phyloP scores from a whole-genome alignment of 2,329 filamentous ascomycete genomes.

The Drechslerella dactyloides region DNA sequence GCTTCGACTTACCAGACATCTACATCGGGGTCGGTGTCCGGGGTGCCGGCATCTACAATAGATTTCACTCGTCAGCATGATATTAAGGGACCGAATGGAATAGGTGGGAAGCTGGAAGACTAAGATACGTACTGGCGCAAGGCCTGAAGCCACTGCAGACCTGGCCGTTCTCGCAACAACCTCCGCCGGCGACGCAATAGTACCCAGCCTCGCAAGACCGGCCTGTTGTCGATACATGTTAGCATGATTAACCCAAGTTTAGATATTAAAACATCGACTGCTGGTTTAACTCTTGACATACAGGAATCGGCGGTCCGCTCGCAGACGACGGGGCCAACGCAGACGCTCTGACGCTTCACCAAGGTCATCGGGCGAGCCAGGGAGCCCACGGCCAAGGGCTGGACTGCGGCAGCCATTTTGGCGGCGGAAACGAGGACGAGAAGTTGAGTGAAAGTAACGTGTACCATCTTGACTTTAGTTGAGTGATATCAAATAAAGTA shows the following conservation, averaged over 20 bases:
- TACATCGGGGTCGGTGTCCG: constrained; percentile 24
- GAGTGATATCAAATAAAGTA: background rate
- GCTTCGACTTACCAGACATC: constrained; percentile 37
- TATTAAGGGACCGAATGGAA: background rate
- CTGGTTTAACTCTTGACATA: constrained; percentile 4
- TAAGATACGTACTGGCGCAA: constrained; percentile 35
- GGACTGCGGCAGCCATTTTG: constrained; percentile 16
- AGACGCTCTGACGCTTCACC: constrained; percentile 30
- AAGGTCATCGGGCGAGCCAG: constrained; percentile 16
- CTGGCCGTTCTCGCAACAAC: constrained; percentile 27
- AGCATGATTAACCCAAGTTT: background rate
- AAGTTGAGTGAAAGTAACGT: constrained; percentile 12
- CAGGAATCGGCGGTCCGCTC: constrained; percentile 12
- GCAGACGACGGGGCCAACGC: constrained; percentile 37
- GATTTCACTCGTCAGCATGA: background rate
- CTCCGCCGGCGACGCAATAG: constrained; percentile 34
- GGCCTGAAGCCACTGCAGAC: constrained; percentile 40
- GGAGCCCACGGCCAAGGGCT: constrained; percentile 3
- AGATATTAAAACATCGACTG: background rate
- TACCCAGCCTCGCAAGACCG: constrained; percentile 31
- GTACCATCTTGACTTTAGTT: background rate
- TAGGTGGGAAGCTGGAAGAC: no score
- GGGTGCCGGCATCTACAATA: constrained; percentile 33
- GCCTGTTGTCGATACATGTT: constrained; percentile 14
- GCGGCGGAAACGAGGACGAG: constrained; percentile 12